Evolutionary conservation across 1,284 basidiomycete species (phyloP).

Genomic region (Cystobasidium pallidum): DNA sequence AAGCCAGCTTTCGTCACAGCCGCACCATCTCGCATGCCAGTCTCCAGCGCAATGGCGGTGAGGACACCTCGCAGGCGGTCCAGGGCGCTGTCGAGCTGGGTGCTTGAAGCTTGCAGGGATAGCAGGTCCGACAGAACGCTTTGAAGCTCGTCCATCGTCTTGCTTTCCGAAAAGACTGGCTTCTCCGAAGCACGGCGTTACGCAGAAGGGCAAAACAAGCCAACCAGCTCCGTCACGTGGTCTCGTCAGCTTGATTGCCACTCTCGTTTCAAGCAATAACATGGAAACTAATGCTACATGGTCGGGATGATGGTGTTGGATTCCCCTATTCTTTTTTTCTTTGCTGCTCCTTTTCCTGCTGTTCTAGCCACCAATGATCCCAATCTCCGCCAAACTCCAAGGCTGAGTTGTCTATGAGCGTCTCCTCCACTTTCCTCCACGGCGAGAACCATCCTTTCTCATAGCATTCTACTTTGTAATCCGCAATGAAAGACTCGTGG

Average conservation of each 20-base stretch:
- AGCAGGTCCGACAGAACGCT: slow-evolving; percentile 32
- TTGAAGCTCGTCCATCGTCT: slow-evolving; percentile 24
- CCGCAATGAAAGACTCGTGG: slow-evolving; percentile 30
- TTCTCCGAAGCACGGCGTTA: no score
- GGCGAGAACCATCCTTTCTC: slow-evolving; percentile 20
- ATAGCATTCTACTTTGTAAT: slow-evolving; percentile 21
- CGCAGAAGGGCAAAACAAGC: background rate
- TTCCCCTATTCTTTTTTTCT: background rate
- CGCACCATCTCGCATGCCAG: slow-evolving; percentile 21
- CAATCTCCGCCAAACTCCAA: slow-evolving; percentile 40
- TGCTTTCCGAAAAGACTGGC: background rate
- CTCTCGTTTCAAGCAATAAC: no score
- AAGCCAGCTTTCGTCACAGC: slow-evolving; percentile 8
- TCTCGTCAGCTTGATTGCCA: no score
- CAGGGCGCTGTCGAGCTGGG: slow-evolving; percentile 23
- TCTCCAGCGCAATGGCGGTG: slow-evolving; percentile 25
- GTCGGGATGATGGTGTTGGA: background rate
- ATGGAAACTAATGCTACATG: background rate
- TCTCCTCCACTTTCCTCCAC: slow-evolving; percentile 36
- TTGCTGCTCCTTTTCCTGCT: slow-evolving; percentile 10
- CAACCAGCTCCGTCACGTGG: background rate
- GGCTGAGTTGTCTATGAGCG: slow-evolving; percentile 20
- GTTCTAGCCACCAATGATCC: slow-evolving; percentile 42
- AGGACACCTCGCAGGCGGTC: slow-evolving; percentile 21
- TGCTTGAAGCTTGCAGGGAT: slow-evolving; percentile 22